These are phyloP conservation scores for Fagopyrum tataricum DNA, from an alignment of 148 eudicot species.

Conservation along the genomic window DNA sequence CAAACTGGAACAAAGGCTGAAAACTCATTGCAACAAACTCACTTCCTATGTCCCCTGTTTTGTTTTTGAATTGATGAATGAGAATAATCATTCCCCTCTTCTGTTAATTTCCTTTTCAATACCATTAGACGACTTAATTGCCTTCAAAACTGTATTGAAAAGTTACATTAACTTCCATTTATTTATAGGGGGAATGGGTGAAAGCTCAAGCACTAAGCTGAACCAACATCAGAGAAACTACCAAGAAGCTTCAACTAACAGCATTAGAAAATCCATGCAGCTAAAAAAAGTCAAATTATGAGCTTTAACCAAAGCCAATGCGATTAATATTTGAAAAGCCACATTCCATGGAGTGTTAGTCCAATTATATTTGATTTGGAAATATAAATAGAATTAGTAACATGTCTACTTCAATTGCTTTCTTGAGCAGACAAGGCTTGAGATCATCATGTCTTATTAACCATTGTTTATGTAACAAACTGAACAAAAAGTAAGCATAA, in stretches of 20 bases:
- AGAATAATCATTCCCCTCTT: constrained; percentile 30
- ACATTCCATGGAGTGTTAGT: neutral
- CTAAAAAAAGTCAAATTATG: neutral
- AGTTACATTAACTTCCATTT: neutral
- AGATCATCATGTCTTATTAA: neutral
- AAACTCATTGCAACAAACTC: constrained; percentile 17
- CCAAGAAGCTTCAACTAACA: neutral
- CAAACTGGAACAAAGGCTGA: neutral
- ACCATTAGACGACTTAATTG: constrained; percentile 31
- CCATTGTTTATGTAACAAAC: neutral
- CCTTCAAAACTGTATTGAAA: neutral
- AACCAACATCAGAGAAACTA: neutral
- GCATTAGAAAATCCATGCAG: neutral
- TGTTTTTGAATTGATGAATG: constrained; percentile 16
- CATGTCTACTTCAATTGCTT: neutral
- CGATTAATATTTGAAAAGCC: neutral
- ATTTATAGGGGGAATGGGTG: neutral
- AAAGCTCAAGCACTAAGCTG: neutral
- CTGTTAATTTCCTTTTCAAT: constrained; percentile 36
- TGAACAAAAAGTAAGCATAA: neutral
- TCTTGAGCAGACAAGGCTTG: neutral
- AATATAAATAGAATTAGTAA: neutral
- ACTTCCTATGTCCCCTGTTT: constrained; percentile 35
- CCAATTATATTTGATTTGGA: neutral
- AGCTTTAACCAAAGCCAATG: neutral